Conservation (phyloP, 2,329 filamentous ascomycete species). For the Cryoendolithus antarcticus region DNA sequence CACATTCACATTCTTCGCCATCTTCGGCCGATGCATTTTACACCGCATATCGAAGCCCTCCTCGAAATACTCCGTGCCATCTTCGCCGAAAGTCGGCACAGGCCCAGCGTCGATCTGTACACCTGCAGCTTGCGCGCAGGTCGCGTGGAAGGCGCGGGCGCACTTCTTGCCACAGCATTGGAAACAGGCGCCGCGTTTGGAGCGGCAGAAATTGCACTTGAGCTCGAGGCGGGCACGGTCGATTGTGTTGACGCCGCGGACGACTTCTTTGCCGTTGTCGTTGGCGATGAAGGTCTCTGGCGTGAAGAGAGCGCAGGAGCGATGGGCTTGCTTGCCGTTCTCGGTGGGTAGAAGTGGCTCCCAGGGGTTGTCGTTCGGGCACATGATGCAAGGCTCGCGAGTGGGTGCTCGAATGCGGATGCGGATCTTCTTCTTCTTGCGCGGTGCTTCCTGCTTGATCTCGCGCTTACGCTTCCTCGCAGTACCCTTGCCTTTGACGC, state of each 20-base stretch:
- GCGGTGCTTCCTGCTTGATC: constrained; percentile 37
- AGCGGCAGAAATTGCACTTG: constrained; percentile 90
- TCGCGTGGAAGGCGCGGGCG: constrained; percentile 83
- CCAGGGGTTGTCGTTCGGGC: constrained; percentile 76
- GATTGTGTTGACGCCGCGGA: constrained; percentile 70
- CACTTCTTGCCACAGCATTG: constrained; percentile 95
- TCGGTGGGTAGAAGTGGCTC: constrained; percentile 78
- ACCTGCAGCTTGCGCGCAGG: constrained; percentile 82
- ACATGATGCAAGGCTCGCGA: constrained; percentile 77
- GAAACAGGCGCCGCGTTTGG: constrained; percentile 90
- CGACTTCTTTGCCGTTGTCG: constrained; percentile 55
- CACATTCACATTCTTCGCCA: constrained; percentile 51
- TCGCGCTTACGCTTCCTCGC: constrained; percentile 57
- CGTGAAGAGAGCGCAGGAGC: constrained; percentile 78
- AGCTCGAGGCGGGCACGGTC: constrained; percentile 79
- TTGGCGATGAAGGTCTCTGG: constrained; percentile 80
- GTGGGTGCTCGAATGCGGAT: constrained; percentile 59
- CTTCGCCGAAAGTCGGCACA: constrained; percentile 75
- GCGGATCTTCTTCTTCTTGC: constrained; percentile 64
- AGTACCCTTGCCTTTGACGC: constrained; percentile 50
- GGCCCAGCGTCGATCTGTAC: constrained; percentile 82
- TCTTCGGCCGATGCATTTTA: constrained; percentile 82
- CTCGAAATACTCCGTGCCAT: constrained; percentile 84
- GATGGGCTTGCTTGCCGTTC: constrained; percentile 75
- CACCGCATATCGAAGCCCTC: constrained; percentile 89